Percentiles rank a stretch among this genome's conserved stretches.
Evolutionary conservation across 2,329 filamentous ascomycete species (phyloP).

Genomic region (Didymellaceae sp.): DNA sequence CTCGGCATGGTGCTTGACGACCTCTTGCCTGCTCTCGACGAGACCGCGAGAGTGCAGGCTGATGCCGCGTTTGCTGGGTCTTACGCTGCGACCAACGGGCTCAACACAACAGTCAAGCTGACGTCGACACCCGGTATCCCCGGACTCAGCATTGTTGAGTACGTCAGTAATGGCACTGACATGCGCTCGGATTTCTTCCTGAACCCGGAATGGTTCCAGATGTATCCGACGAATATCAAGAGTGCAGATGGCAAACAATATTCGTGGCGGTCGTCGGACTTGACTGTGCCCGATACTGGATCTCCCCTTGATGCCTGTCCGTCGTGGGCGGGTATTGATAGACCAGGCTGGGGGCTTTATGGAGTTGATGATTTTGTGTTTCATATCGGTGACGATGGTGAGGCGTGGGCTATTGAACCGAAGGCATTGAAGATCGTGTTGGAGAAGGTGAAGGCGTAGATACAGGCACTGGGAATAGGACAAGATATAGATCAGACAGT

Average conservation of each 20-base stretch:
- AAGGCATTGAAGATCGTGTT: conserved; percentile 14
- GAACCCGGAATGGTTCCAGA: conserved; percentile 7
- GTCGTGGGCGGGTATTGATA: conserved; percentile 17
- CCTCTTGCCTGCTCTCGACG: conserved; percentile 31
- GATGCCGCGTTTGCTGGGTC: conserved; percentile 32
- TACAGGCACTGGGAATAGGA: too few species aligned
- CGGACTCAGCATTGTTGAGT: conserved; percentile 39
- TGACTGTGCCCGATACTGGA: conserved; percentile 3
- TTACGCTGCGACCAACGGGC: conserved; percentile 24
- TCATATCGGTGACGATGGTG: conserved; percentile 10
- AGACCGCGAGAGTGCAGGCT: conserved; percentile 36
- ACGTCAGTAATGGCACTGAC: conserved; percentile 44
- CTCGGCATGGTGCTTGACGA: conserved; percentile 19
- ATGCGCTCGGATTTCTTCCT: conserved; percentile 12
- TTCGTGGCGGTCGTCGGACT: conserved; percentile 15
- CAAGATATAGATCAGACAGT: too few species aligned
- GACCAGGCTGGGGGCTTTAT: conserved; percentile 16
- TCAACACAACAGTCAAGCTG: conserved; percentile 40
- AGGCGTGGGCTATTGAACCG: conserved; percentile 11
- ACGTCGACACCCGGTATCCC: conserved; percentile 25
- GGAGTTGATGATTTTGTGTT: conserved; percentile 18
- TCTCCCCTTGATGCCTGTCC: conserved; percentile 20
- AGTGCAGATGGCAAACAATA: conserved; percentile 5
- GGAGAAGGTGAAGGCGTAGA: too few species aligned
- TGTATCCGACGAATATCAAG: conserved; percentile 19